A percentile compares a stretch with the other conserved stretches of the same genome.
These are phyloP conservation scores for Mentha longifolia DNA, from an alignment of 257 asterid species.

Conservation along the genomic window DNA sequence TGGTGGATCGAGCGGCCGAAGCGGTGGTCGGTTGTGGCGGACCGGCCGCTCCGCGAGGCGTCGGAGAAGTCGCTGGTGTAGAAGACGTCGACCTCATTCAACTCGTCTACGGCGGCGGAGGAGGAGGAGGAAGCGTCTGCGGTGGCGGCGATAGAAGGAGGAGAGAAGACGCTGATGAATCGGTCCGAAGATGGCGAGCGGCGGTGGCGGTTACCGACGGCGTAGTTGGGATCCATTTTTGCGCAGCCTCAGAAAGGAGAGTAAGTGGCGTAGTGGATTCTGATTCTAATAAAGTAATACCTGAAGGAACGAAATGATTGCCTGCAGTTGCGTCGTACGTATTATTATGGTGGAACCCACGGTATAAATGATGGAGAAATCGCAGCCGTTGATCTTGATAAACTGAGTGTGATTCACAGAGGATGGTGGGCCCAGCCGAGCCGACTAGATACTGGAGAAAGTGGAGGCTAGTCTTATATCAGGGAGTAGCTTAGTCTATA, in stretches of 20 bases:
- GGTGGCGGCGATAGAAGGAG: conserved; percentile 43
- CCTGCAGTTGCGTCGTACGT: background rate
- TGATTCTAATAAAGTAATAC: background rate
- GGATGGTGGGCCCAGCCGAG: too few species aligned
- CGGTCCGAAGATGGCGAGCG: conserved; percentile 70
- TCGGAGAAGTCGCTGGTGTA: conserved; percentile 56
- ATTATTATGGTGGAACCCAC: conserved; percentile 1
- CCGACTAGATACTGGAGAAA: too few species aligned
- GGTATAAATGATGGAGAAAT: background rate
- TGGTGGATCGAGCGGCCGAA: conserved; percentile 39
- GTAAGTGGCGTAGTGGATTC: background rate
- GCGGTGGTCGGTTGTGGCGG: conserved; percentile 24
- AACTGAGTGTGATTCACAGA: conserved; percentile 14
- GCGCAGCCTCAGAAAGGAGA: background rate
- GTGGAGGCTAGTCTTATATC: too few species aligned
- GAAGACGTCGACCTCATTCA: conserved; percentile 75
- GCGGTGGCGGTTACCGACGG: conserved; percentile 53
- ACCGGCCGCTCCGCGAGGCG: conserved; percentile 16
- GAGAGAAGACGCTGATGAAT: conserved; percentile 68
- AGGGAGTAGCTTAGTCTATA: too few species aligned
- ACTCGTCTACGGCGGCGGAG: conserved; percentile 56
- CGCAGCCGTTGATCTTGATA: background rate
- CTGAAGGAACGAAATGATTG: background rate
- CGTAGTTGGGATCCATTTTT: conserved; percentile 57
- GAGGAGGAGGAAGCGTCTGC: conserved; percentile 19